Percentiles rank a stretch among this genome's conserved stretches.
Conservation (phyloP, 768 basidiomycete genomes). For the Pleurotus giganteus region DNA sequence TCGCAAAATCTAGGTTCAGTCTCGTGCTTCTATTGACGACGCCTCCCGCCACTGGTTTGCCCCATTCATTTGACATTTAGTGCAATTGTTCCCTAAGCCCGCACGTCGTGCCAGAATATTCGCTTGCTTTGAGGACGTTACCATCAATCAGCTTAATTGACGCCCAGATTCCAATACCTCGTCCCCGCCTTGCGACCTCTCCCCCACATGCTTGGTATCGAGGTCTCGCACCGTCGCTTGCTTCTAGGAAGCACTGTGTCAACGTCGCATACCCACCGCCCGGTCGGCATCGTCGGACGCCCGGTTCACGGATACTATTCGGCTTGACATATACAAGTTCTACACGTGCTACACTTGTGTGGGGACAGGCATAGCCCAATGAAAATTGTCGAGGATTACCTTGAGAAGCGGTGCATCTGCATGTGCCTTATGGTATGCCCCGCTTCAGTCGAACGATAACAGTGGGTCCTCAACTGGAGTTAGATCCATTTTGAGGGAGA, state of each 20-base stretch:
- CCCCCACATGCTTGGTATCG: too few species aligned
- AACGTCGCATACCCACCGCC: background rate
- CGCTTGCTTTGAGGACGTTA: too few species aligned
- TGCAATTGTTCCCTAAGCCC: too few species aligned
- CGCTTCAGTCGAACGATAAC: constrained; percentile 15
- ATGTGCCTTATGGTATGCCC: constrained; percentile 21
- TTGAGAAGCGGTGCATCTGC: constrained; percentile 4
- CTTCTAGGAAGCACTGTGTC: background rate
- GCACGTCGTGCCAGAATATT: too few species aligned
- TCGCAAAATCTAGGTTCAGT: background rate
- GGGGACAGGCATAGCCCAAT: background rate
- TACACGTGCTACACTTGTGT: background rate
- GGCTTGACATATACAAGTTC: background rate
- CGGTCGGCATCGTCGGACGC: background rate
- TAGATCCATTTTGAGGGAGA: constrained; percentile 7
- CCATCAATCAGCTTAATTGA: too few species aligned
- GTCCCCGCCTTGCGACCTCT: too few species aligned
- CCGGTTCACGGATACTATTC: constrained; percentile 3
- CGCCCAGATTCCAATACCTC: too few species aligned
- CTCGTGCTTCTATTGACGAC: background rate
- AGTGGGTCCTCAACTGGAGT: constrained; percentile 4
- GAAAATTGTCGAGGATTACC: background rate
- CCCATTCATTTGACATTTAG: too few species aligned
- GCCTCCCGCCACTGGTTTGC: constrained; percentile 1
- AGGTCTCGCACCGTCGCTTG: background rate